These are phyloP conservation scores for Diaporthe sp. DNA, from an alignment of 2,329 filamentous ascomycete species.

Conservation along the genomic window DNA sequence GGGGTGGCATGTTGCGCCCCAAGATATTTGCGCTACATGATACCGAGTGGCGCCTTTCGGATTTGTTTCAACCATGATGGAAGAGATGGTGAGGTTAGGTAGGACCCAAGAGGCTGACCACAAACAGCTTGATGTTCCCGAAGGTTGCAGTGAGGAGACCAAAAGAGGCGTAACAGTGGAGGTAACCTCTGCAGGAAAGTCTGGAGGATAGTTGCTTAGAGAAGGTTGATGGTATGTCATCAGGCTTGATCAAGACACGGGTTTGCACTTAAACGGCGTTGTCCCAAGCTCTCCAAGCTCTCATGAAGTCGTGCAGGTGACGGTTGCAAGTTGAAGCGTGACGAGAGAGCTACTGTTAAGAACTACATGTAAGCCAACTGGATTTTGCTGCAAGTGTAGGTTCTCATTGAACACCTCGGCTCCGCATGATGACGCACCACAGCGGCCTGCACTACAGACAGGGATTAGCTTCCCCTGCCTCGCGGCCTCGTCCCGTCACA, in stretches of 20 bases:
- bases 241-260: neutral
- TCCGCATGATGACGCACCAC: slow-evolving; percentile 20
- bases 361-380: neutral
- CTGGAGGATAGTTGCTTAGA: neutral
- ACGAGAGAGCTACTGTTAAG: slow-evolving; percentile 11
- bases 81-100: neutral
- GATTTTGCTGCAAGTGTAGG: neutral
- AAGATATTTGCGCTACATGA: slow-evolving; percentile 1
- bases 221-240: neutral
- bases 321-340: neutral
- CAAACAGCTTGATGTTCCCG: neutral
- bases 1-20: slow-evolving; percentile 2
- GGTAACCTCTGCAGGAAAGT: too few relatives aligned
- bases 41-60: neutral
- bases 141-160: neutral
- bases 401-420: neutral
- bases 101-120: neutral
- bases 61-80: slow-evolving; percentile 7
- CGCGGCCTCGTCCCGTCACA: slow-evolving; percentile 12
- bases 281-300: neutral
- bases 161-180: neutral
- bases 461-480: slow-evolving; percentile 24
- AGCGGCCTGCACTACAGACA: neutral
- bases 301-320: neutral
- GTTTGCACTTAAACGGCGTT: neutral